Conservation (phyloP, 139 green algal genomes). For the Prasinococcaceae sp. region DNA sequence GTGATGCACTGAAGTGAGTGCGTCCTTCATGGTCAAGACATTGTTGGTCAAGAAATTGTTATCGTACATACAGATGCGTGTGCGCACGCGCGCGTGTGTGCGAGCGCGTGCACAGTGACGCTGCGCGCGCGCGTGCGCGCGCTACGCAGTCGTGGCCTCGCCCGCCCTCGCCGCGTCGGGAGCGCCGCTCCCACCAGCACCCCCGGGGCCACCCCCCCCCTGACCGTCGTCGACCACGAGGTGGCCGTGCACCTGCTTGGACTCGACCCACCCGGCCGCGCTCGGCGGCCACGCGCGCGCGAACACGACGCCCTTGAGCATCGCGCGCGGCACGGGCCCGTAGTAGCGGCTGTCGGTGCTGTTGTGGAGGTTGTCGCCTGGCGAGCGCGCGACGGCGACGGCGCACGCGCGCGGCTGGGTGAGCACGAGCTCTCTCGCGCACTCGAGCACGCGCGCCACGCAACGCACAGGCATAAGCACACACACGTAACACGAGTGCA, state of each 20-base stretch:
- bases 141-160: too few species aligned
- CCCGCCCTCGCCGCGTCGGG: too few species aligned
- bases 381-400: too few species aligned
- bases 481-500: too few species aligned
- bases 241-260: not conserved
- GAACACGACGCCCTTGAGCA: slow-evolving; percentile 46
- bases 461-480: too few species aligned
- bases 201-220: too few species aligned
- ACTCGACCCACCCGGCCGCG: not conserved
- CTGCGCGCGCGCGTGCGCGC: too few species aligned
- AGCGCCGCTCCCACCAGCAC: too few species aligned
- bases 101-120: not conserved
- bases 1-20: not conserved
- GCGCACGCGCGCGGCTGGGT: too few species aligned
- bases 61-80: not conserved
- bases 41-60: not conserved
- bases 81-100: not conserved
- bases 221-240: not conserved
- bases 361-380: slow-evolving; percentile 61
- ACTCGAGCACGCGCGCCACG: too few species aligned
- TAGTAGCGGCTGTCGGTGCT: slow-evolving; percentile 62
- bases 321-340: slow-evolving; percentile 48
- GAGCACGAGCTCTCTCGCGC: too few species aligned
- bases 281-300: slow-evolving; percentile 17
- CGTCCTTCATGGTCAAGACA: not conserved